Evolutionary conservation across 73 alveolate genomes (phyloP), one percentile per base, ranked within the genome.

Genomic region (Stentor coeruleus): DNA sequence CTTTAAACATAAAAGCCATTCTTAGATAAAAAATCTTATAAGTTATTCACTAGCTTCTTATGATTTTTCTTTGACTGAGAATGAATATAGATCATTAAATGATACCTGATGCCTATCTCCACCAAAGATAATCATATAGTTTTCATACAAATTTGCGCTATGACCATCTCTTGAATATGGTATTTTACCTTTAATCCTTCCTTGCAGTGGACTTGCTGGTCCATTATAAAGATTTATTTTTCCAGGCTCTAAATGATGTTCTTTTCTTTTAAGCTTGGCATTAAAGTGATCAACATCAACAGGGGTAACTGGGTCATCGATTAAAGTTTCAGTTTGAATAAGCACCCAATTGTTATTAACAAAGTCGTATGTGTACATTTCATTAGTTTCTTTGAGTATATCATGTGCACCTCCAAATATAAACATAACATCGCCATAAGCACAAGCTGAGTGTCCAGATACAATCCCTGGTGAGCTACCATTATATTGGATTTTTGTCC

Each of bases 211-310:
- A n/a, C n/a, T n/a, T n/a, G n/a, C n/a, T n/a, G n/a, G n/a, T n/a
- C n/a, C n/a, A n/a, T n/a, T n/a, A n/a, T n/a, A n/a, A n/a, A n/a
- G n/a, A n/a, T n/a, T n/a, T n/a, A n/a, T n/a, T n/a, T n/a, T n/a
- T n/a, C n/a, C n/a, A n/a, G n/a, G n/a, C n/a, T n/a, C n/a, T n/a
- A n/a, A n/a, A n/a, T n/a, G n/a, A n/a, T n/a, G n/a, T n/a, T n/a
- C n/a, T n/a, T n/a, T n/a, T n/a, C n/a, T n/a, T n/a, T n/a, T n/a
- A n/a, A n/a, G n/a, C n/a, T n/a, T n/a, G n/a, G n/a, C n/a, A n/a
- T n/a, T 74, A 59, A 88, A 92, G 39, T 90, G 94, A 76, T 94
- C 97, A 15, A 90, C 91, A 40, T 92, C 87, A 84, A 88, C 74
- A 11, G 97, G 87, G 80, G 35, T 66, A 33, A 66, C 79, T 11